Base-by-base conservation (phyloP, 306 rosid genomes). In the Prunus mira region DNA sequence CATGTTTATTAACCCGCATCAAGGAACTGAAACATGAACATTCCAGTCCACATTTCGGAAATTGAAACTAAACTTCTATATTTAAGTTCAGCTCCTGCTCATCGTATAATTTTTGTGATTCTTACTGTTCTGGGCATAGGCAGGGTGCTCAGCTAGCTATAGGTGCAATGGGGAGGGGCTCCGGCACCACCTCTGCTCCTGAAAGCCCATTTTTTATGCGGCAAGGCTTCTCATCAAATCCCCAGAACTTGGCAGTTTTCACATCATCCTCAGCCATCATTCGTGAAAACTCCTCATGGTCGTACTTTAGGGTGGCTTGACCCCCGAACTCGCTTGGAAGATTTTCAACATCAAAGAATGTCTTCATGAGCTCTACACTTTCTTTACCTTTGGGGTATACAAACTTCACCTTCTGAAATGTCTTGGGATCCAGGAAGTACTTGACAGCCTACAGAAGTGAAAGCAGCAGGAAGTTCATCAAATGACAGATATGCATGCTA, bases 321-420 rank as follows among this genome's bases (percentile, higher is more conserved):
- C 97, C 98, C 12, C 98, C 98, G 72, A 92, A 86, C 47, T 90
- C 97, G 51, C 80, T 82, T 0, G 98, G 98, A 76, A 95, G 97
- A 56, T 95, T 95, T 27, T 89, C 96, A 19, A 83, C 30, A 73
- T 92, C 97, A 38, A 95, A 95, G 69, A 86, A 82, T 24, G 97
- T 83, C 84, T 88, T 92, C 97, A 95, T 92, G 74, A 90, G 80
- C 80, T 92, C 97, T 45, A 85, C 84, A 55, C 97, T 95, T 45
- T 90, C 93, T 55, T 84, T 88, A 28, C 86, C 68, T 60, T 89
- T 95, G 10, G 92, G 96, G 83, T 89, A 92, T 49, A 86, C 93
- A 76, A 92, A 95, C 69, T 88, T 88, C 81, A 95, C 96, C 87
- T 95, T 95, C 85, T 92, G 88, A 55, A 63, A 79, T 55, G 97